Base-by-base conservation (phyloP, 495 filamentous ascomycete species). In the Bathelium albidoporum region DNA sequence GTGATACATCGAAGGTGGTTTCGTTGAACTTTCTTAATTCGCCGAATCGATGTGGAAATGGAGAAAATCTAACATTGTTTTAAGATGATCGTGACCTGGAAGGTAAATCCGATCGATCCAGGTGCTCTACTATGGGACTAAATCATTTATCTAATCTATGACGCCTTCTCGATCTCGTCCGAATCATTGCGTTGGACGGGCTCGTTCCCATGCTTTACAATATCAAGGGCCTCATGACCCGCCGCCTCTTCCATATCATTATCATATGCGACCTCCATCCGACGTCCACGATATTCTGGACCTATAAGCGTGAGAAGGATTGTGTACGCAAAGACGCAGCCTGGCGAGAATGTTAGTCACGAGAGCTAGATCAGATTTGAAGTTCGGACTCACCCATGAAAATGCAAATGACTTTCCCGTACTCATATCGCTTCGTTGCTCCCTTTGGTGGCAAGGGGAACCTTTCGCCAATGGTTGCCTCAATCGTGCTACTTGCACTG, bases 341-440 rank as follows among this genome's bases (percentile, higher is more conserved):
- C 92, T 55, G 24, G n/a, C 9, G 5, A 29, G 2, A 29, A 28
- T 5, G 24, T 55, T 55, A 55, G 49, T 16, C 4, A 28, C 20
- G 29, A n/a, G 9, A 24, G 29, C 9, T 26, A n/a, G 12, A n/a
- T 9, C 9, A 10, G 2, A 20, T 55, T 55, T 29, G 24, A 9
- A 29, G 24, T 11, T 16, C 20, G 0, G 20, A 20, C 24, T 55
- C 24, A 55, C 49, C 49, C 49, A 55, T 55, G 34, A 95, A 92
- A 68, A 96, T 94, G 64, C 88, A 90, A 66, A 96, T 92, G 2
- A 96, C 91, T 65, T 88, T 88, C 14, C 92, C 91, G 60, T 96
- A 96, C 58, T 90, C 76, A 71, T 92, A 96, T 31, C 90, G 77
- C 39, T 73, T 66, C 0, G 72, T 72, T 0, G 59, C 66, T 4